Evolutionary conservation across 352 stramenopile genomes (phyloP).

Genomic region (Lagenidium giganteum): DNA sequence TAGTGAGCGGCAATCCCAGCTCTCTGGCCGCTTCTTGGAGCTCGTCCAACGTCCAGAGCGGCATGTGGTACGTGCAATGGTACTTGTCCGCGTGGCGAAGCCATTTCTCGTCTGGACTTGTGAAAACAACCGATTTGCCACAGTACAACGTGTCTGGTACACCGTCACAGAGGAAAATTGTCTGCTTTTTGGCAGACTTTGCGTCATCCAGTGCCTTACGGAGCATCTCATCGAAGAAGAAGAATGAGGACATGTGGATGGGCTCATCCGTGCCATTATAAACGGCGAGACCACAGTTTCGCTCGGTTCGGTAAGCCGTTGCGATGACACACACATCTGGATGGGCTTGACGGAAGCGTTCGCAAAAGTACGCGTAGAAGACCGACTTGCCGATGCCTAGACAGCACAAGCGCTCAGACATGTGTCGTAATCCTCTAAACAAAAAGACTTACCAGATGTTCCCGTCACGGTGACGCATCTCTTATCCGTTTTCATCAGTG

Average conservation of each 20-base stretch:
- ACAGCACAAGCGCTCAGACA: not conserved
- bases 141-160: not conserved
- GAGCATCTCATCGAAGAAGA: too few relatives aligned
- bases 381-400: slow-evolving; percentile 5
- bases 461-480: not conserved
- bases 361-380: slow-evolving; percentile 4
- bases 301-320: too few relatives aligned
- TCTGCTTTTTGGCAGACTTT: too few relatives aligned
- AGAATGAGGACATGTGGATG: too few relatives aligned
- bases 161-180: slow-evolving; percentile 1
- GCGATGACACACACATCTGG: not conserved
- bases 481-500: not conserved
- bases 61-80: not conserved
- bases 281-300: too few relatives aligned
- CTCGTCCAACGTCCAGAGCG: slow-evolving; percentile 1
- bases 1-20: not conserved
- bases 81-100: not conserved
- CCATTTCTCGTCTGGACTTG: not conserved
- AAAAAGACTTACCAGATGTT: too few relatives aligned
- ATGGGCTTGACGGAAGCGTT: not conserved
- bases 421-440: not conserved
- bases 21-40: not conserved
- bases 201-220: too few relatives aligned
- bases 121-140: slow-evolving; percentile 1
- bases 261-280: too few relatives aligned